A percentile compares a stretch with the other conserved stretches of the same genome.
Evolutionary conservation across 2,329 filamentous ascomycete species (phyloP).

Genomic region (Emergomyces pasteurianus): DNA sequence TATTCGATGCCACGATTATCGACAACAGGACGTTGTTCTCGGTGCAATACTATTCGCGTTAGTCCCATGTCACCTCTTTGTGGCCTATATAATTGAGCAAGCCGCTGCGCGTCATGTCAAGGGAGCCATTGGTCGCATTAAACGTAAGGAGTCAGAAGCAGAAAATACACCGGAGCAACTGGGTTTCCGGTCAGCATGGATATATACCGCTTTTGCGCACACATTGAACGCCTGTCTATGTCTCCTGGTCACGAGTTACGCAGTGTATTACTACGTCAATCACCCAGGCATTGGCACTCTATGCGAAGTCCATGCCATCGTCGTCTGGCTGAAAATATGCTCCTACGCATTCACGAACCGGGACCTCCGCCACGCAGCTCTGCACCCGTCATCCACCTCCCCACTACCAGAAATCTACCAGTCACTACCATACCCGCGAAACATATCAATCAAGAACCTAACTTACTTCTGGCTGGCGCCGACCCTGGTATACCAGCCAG

Average conservation of each 20-base stretch:
- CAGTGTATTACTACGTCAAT: conserved; percentile 83
- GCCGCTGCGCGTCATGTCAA: conserved; percentile 70
- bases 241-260: conserved; percentile 65
- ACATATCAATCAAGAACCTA: conserved; percentile 79
- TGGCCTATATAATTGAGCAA: conserved; percentile 81
- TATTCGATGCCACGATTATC: conserved; percentile 78
- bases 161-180: conserved; percentile 48
- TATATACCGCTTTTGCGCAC: conserved; percentile 66
- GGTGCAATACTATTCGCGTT: conserved; percentile 71
- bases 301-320: conserved; percentile 80
- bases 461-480: conserved; percentile 98
- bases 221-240: conserved; percentile 72
- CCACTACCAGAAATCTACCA: conserved; percentile 71
- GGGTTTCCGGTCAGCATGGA: conserved; percentile 64
- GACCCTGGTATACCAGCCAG: conserved; percentile 90
- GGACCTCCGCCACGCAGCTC: conserved; percentile 79
- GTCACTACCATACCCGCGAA: conserved; percentile 74
- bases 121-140: conserved; percentile 47
- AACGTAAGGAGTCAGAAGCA: conserved; percentile 44
- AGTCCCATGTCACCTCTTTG: conserved; percentile 80
- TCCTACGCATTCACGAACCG: conserved; percentile 96
- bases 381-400: conserved; percentile 60
- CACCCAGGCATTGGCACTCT: conserved; percentile 89
- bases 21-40: conserved; percentile 61
- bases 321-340: conserved; percentile 91